Evolutionary conservation across 148 eudicot genomes (phyloP).

Genomic region (Silene latifolia): DNA sequence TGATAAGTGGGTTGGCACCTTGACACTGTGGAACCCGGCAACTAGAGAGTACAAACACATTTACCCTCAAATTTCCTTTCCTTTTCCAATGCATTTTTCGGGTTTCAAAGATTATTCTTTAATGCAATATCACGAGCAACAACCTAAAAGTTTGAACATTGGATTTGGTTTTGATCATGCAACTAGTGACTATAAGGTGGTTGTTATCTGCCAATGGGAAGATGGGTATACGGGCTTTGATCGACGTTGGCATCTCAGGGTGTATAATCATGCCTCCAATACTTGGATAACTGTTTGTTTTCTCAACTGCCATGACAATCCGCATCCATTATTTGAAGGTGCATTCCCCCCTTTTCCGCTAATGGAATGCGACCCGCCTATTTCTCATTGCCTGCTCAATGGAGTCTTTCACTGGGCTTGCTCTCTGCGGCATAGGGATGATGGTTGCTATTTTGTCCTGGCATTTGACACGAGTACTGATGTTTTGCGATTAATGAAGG

Average conservation of each 20-base stretch:
- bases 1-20: not conserved
- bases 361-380: too few relatives aligned
- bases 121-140: not conserved
- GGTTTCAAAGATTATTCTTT: not conserved
- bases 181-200: conserved; percentile 1
- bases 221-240: not conserved
- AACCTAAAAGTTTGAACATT: not conserved
- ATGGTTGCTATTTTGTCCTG: not conserved
- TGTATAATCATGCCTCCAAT: not conserved
- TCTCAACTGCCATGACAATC: not conserved
- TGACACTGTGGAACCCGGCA: conserved; percentile 1
- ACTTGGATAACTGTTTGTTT: not conserved
- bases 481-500: not conserved
- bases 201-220: conserved; percentile 6
- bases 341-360: not conserved
- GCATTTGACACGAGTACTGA: not conserved
- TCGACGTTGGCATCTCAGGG: not conserved
- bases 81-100: not conserved
- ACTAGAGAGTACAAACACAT: conserved; percentile 4
- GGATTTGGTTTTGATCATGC: conserved; percentile 7
- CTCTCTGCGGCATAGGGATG: not conserved
- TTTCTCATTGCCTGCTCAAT: conserved; percentile 8
- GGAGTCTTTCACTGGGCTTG: conserved; percentile 11
- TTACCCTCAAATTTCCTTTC: not conserved
- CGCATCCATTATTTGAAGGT: not conserved